Conservation (phyloP, 2,329 filamentous ascomycete species). For the Balansia obtecta region DNA sequence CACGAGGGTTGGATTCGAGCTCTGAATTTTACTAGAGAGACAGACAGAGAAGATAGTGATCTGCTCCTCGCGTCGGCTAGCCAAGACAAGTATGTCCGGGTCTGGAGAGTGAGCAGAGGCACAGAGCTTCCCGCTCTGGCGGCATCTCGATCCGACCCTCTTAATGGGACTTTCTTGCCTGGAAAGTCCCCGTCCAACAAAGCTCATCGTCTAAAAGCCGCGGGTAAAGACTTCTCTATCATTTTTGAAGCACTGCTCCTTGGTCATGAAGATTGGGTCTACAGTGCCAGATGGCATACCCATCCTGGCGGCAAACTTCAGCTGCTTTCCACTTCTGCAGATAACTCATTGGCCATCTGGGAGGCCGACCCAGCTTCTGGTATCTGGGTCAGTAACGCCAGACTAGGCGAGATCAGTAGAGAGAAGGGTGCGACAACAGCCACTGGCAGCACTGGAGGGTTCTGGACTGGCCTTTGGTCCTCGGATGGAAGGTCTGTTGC, state of each 20-base stretch:
- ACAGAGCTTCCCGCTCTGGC: constrained; percentile 47
- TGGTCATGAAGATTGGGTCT: constrained; percentile 98
- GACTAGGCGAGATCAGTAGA: constrained; percentile 84
- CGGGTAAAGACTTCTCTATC: constrained; percentile 55
- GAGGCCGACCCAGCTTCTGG: constrained; percentile 72
- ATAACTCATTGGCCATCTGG: constrained; percentile 93
- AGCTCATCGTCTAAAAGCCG: constrained; percentile 59
- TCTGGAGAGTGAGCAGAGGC: constrained; percentile 77
- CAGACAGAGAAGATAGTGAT: constrained; percentile 42
- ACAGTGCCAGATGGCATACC: constrained; percentile 66
- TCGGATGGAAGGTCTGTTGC: constrained; percentile 63
- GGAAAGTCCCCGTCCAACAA: constrained; percentile 80
- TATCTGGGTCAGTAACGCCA: constrained; percentile 77
- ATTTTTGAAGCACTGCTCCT: constrained; percentile 90
- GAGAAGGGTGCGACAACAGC: constrained; percentile 95
- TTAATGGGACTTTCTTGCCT: constrained; percentile 43
- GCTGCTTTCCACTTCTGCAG: constrained; percentile 80
- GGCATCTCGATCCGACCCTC: constrained; percentile 41
- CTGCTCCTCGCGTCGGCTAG: constrained; percentile 82
- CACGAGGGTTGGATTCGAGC: constrained; percentile 95
- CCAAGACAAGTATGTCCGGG: constrained; percentile 91
- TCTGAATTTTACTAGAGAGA: constrained; percentile 62
- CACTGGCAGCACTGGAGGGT: constrained; percentile 88
- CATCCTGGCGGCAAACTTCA: constrained; percentile 43
- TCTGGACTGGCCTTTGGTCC: constrained; percentile 93